A percentile compares a stretch with the other conserved stretches of the same genome.
Conservation (phyloP, 208 protist species). For the Acanthamoeba lenticulata region DNA sequence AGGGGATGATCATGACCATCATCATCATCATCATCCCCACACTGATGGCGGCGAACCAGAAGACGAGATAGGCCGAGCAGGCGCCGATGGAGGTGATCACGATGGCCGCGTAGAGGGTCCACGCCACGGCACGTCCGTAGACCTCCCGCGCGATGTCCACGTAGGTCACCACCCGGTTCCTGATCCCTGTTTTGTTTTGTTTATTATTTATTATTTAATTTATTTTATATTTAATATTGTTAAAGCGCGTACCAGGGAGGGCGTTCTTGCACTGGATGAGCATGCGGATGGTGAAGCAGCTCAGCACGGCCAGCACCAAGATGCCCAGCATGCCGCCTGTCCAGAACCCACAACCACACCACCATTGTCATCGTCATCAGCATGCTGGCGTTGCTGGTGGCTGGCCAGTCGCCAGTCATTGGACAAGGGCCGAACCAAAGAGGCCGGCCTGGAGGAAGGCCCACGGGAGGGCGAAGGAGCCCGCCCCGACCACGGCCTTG, state of each 20-base stretch:
- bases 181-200: not conserved
- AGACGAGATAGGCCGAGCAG: constrained; percentile 50
- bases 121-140: not conserved
- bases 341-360: not conserved
- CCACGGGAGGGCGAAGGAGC: constrained; percentile 70
- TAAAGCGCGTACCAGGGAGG: not conserved
- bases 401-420: too few species aligned
- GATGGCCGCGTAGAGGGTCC: constrained; percentile 60
- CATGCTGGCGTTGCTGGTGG: not conserved
- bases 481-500: constrained; percentile 71
- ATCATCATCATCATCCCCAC: too few species aligned
- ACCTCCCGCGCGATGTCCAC: constrained; percentile 23
- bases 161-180: not conserved
- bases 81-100: constrained; percentile 57
- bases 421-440: not conserved
- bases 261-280: constrained; percentile 69
- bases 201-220: too few species aligned
- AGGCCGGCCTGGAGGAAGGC: constrained; percentile 64
- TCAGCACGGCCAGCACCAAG: constrained; percentile 37
- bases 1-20: too few species aligned
- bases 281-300: constrained; percentile 60
- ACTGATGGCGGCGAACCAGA: too few species aligned
- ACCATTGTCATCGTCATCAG: not conserved
- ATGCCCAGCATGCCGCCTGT: constrained; percentile 48
- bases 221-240: not conserved